Conservation (phyloP, 169 alveolate genomes). For the Eimeria falciformis region DNA sequence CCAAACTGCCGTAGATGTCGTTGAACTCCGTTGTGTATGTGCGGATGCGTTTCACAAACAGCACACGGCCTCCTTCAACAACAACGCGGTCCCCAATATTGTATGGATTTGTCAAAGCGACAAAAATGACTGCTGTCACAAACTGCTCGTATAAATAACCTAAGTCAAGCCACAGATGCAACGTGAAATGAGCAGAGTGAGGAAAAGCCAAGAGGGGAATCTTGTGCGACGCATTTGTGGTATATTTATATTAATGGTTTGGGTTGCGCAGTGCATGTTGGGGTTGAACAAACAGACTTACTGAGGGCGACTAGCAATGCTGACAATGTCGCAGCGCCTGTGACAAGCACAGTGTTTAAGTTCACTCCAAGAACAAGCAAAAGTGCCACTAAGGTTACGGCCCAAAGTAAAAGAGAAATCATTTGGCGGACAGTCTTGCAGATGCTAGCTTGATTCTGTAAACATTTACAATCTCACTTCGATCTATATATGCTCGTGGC, state of each 20-base stretch:
- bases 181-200: background rate
- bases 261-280: background rate
- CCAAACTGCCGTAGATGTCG: too few relatives aligned
- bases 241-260: too few relatives aligned
- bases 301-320: constrained; percentile 74
- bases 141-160: constrained; percentile 88
- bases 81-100: constrained; percentile 90
- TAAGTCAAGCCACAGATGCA: background rate
- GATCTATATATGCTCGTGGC: too few relatives aligned
- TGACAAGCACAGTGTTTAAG: constrained; percentile 72
- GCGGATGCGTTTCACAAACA: constrained; percentile 87
- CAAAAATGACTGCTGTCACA: constrained; percentile 89
- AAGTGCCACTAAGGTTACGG: constrained; percentile 59
- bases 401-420: constrained; percentile 61
- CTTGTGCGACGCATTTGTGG: background rate
- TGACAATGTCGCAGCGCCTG: constrained; percentile 75
- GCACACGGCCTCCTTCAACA: constrained; percentile 85
- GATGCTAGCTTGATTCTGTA: constrained; percentile 75
- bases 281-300: background rate
- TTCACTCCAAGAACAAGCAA: constrained; percentile 70
- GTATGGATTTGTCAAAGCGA: constrained; percentile 88
- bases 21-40: constrained; percentile 89
- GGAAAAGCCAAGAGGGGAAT: background rate
- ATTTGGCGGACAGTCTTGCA: constrained; percentile 64
- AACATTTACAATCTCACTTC: too few relatives aligned